phyloP scores from a whole-genome alignment of 2,329 filamentous ascomycete species.

The Colletotrichum lupini region DNA sequence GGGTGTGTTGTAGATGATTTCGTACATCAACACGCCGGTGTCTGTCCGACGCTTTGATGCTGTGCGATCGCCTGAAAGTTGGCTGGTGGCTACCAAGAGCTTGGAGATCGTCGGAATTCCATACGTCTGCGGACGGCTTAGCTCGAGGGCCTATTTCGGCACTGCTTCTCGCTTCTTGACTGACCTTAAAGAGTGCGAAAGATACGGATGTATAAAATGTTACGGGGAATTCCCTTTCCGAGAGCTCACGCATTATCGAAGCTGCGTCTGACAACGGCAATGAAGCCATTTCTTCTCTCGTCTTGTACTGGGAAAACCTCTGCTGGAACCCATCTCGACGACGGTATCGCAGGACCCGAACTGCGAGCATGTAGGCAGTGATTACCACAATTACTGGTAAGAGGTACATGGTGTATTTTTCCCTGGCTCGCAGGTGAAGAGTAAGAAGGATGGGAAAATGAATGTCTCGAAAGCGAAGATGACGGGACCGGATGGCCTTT shows the following conservation, averaged over 20 bases:
- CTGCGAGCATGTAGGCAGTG: background rate
- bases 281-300: slow-evolving; percentile 23
- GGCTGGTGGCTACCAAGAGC: slow-evolving; percentile 59
- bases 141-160: fast-evolving
- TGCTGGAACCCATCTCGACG: slow-evolving; percentile 10
- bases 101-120: slow-evolving; percentile 65
- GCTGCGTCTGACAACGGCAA: slow-evolving; percentile 22
- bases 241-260: slow-evolving; percentile 52
- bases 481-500: background rate
- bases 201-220: slow-evolving; percentile 61
- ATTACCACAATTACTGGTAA: background rate
- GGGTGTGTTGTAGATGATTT: slow-evolving; percentile 57
- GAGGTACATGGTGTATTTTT: background rate
- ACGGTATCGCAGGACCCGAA: slow-evolving; percentile 8
- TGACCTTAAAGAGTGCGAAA: slow-evolving; percentile 69
- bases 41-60: slow-evolving; percentile 65
- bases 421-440: background rate
- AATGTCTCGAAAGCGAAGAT: background rate
- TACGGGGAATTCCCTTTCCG: slow-evolving; percentile 66
- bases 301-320: slow-evolving; percentile 5
- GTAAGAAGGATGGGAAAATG: background rate
- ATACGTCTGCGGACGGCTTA: slow-evolving; percentile 47
- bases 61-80: slow-evolving; percentile 54
- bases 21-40: slow-evolving; percentile 59
- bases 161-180: background rate